Conservation (phyloP, 805 yeast genomes). For the Blastobotrys parvus region DNA sequence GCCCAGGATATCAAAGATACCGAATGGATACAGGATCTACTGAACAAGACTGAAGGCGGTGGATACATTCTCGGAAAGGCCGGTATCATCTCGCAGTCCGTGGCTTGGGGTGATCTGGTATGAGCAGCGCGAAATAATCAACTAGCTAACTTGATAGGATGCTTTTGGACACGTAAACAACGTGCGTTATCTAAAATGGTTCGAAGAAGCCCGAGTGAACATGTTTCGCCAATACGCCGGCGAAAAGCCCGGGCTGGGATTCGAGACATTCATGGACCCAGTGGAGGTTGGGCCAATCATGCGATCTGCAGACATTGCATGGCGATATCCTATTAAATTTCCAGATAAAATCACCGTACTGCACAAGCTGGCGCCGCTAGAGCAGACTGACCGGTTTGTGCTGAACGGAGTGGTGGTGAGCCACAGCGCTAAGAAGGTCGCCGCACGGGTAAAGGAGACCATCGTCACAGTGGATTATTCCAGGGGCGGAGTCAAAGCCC, state of each 20-base stretch:
- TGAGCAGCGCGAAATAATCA: not conserved
- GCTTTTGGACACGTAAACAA: slow-evolving; percentile 27
- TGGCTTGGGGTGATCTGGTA: slow-evolving; percentile 12
- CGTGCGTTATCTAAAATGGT: slow-evolving; percentile 26
- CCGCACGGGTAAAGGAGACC: slow-evolving; percentile 25
- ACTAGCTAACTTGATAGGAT: slow-evolving; percentile 15
- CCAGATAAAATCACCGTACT: slow-evolving; percentile 27
- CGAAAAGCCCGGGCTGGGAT: slow-evolving; percentile 10
- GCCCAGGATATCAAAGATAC: not conserved
- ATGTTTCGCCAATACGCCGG: slow-evolving; percentile 12
- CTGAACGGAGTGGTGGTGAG: slow-evolving; percentile 25
- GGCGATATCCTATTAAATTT: slow-evolving; percentile 25
- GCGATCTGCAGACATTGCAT: slow-evolving; percentile 24
- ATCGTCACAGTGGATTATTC: slow-evolving; percentile 27
- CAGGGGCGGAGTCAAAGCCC: slow-evolving; percentile 22
- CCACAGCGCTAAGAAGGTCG: slow-evolving; percentile 25
- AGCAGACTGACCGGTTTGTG: slow-evolving; percentile 22
- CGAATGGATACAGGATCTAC: slow-evolving; percentile 19
- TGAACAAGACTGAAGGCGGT: slow-evolving; percentile 10
- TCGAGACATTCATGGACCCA: slow-evolving; percentile 16
- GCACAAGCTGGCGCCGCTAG: slow-evolving; percentile 20
- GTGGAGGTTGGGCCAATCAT: slow-evolving; percentile 25
- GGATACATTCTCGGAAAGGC: slow-evolving; percentile 2
- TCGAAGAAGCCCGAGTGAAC: slow-evolving; percentile 27
- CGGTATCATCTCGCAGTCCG: slow-evolving; percentile 1